Base-by-base conservation (phyloP, 2,329 filamentous ascomycete genomes). In the Ampelomyces quisqualis region DNA sequence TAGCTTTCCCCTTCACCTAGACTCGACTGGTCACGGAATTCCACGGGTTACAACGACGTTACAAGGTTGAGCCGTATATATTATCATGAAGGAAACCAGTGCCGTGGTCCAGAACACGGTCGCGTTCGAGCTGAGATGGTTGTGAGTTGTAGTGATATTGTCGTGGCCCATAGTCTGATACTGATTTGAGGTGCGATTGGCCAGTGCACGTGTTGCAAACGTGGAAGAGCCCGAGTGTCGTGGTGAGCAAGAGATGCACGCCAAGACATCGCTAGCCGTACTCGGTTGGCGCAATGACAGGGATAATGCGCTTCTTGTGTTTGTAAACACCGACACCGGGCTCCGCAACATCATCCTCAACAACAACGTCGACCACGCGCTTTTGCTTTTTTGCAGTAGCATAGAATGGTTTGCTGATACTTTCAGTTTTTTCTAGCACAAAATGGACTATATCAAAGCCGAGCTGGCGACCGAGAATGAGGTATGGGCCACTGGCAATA, bases 401-500 rank as follows among this genome's bases (percentile, higher is more conserved):
- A 30, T 44, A 51, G 39, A 41, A 61, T 61, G 58, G 32, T 41
- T 43, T 49, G 51, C 41, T 58, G 50, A 56, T 51, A 40, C 51
- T 51, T 11, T 44, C n/a, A n/a, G n/a, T 53, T 34, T 47, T 40
- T 45, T 50, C 40, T 37, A 17, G 19, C 23, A 34, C 44, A 43
- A 33, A 38, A 41, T 41, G 38, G 32, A 35, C 32, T 27, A 41
- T 22, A 17, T 20, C 34, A 45, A 36, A 22, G 59, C 61, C 50
- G 58, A 64, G 18, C 26, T 45, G 34, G 42, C 51, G 5, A 58
- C 50, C 40, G 64, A 66, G 43, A 64, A 65, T 34, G 52, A 58
- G 43, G 64, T 64, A 60, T 17, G 55, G n/a, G n/a, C n/a, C n/a
- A n/a, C n/a, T 49, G 26, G 23, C 15, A 32, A 32, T 20, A 9